A percentile compares a stretch with the other conserved stretches of the same genome.
Conservation (phyloP, 2,329 filamentous ascomycete species). For the Fusarium sp. region DNA sequence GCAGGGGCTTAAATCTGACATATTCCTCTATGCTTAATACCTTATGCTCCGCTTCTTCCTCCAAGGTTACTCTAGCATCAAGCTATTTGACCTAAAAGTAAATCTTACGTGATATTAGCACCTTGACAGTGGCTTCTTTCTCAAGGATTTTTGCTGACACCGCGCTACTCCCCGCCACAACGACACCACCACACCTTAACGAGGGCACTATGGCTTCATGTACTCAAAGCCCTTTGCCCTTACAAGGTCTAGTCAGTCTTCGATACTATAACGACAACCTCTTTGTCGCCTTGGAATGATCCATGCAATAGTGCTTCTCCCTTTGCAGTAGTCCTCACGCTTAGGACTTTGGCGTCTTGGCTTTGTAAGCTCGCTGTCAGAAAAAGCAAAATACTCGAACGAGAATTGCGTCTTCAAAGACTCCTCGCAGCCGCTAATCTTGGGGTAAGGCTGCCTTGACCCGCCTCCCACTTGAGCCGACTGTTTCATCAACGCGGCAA, state of each 20-base stretch:
- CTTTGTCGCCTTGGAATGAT: background rate
- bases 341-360: background rate
- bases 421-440: background rate
- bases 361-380: background rate
- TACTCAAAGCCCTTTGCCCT: background rate
- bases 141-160: background rate
- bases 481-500: background rate
- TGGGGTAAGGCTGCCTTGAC: background rate
- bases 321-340: background rate
- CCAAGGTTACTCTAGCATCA: background rate
- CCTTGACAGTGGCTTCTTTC: background rate
- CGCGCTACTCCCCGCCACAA: background rate
- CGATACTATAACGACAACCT: background rate
- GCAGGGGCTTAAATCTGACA: no score
- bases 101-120: background rate
- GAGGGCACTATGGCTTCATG: background rate
- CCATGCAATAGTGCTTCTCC: background rate
- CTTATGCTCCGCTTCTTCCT: background rate
- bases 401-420: background rate
- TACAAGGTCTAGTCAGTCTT: background rate
- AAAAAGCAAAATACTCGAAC: background rate
- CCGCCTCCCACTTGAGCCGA: background rate
- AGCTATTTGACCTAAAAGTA: no score
- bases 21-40: background rate
- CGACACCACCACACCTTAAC: background rate